phyloP scores from a whole-genome alignment of 1,284 basidiomycete genomes.

The Ganoderma sinense region DNA sequence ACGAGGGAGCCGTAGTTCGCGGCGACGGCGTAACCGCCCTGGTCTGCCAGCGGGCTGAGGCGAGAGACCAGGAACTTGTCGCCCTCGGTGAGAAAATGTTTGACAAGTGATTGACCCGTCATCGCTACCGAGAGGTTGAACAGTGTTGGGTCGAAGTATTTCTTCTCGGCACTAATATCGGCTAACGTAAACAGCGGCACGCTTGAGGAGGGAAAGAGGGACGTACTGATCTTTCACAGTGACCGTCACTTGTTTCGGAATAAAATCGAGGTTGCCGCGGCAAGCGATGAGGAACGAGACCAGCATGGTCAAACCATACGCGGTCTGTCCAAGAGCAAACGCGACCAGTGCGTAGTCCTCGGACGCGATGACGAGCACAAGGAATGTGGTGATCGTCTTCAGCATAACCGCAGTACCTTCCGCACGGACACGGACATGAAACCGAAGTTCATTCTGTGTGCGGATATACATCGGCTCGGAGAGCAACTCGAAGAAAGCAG shows the following conservation, averaged over 20 bases:
- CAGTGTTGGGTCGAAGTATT: constrained; percentile 57
- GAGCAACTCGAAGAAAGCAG: constrained; percentile 79
- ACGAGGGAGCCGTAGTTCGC: constrained; percentile 94
- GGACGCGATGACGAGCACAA: constrained; percentile 61
- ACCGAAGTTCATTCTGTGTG: constrained; percentile 74
- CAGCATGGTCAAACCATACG: constrained; percentile 61
- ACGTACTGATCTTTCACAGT: constrained; percentile 42
- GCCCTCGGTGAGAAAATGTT: constrained; percentile 95
- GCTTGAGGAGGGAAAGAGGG: not conserved
- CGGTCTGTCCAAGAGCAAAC: constrained; percentile 84
- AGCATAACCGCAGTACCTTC: constrained; percentile 85
- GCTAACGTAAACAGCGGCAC: not conserved
- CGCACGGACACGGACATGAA: constrained; percentile 76
- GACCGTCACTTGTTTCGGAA: constrained; percentile 31
- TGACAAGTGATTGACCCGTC: constrained; percentile 87
- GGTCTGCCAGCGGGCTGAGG: constrained; percentile 84
- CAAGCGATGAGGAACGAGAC: constrained; percentile 40
- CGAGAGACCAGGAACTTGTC: constrained; percentile 91
- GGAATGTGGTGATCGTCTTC: constrained; percentile 77
- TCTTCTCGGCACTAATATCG: constrained; percentile 29
- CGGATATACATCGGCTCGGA: constrained; percentile 88
- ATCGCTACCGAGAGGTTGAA: constrained; percentile 78
- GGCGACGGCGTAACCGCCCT: constrained; percentile 94
- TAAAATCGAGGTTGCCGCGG: constrained; percentile 30
- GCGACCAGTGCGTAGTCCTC: constrained; percentile 71